Percentiles rank a stretch among this genome's conserved stretches.
phyloP scores from a whole-genome alignment of 164 flowering plant genomes.

The Vitis labrusca region DNA sequence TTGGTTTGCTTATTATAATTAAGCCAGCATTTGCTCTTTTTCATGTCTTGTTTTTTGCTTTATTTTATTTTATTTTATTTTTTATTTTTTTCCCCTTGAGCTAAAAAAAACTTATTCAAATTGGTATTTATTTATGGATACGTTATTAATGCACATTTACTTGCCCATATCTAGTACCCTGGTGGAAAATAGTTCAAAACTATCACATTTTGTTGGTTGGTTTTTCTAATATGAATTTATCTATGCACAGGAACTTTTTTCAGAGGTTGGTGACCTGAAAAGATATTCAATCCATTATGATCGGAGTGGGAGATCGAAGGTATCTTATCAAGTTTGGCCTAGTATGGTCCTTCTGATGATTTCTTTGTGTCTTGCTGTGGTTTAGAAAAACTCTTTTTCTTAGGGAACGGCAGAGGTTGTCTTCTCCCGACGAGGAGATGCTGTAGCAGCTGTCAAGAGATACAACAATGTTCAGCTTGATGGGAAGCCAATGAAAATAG shows the following conservation, averaged over 20 bases:
- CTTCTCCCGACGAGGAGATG: conserved; percentile 71
- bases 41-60: neutral
- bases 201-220: neutral
- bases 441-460: conserved; percentile 78
- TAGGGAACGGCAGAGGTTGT: conserved; percentile 94
- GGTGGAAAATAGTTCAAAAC: no score
- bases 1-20: no score
- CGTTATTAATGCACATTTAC: no score
- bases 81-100: neutral
- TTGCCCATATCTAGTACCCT: no score
- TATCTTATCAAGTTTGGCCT: conserved; percentile 34
- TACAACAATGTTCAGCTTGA: conserved; percentile 98
- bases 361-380: conserved; percentile 15
- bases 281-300: conserved; percentile 77
- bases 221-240: conserved; percentile 5
- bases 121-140: no score
- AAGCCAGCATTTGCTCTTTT: neutral
- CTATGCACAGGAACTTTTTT: conserved; percentile 74
- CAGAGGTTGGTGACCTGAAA: conserved; percentile 94
- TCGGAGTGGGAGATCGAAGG: conserved; percentile 98
- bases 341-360: conserved; percentile 16
- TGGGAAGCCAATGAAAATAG: conserved; percentile 99
- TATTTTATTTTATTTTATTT: neutral
- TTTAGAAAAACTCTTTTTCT: conserved; percentile 28
- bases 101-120: no score